Evolutionary conservation across 345 rosid species (phyloP), one percentile per base, ranked within the genome.

Genomic region (Eucalyptus microcorys): DNA sequence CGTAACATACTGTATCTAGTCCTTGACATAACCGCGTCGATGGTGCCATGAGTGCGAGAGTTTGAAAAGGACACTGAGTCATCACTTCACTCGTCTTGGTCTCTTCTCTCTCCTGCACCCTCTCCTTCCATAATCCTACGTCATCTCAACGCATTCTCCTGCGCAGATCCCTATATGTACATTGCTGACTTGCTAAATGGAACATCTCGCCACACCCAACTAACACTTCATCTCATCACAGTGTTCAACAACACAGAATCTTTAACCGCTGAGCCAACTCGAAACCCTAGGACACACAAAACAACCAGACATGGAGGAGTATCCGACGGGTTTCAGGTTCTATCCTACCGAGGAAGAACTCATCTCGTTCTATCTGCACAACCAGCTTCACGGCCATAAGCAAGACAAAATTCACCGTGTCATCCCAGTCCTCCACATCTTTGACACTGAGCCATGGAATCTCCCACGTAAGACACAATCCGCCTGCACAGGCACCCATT

Each of bases 321-420:
- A 19, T 16, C 80, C 88, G 6, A 88, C 91, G 0, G 99, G 99
- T 26, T 93, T 89, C 88, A 98, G 99, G 49, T 97, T 97, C 91
- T 97, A 91, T 89, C 99, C 99, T 12, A 96, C 99, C 8, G 99
- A 97, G 89, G 99, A 96, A 34, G 99, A 97, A 91, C 93, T 97
- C 2, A 88, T 97, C 88, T 87, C 93, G 27, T 97, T 96, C 94
- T 96, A 96, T 90, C 91, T 97, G 61, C 92, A 89, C 71, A 94
- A 94, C 93, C 92, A 93, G 95, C 94, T 97, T 32, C 91, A 93
- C 81, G 99, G 97, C 83, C 61, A 21, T n/a, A 90, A 80, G 57
- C 89, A 89, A 42, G 92, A 87, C 30, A 94, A 93, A 52, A 86
- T 95, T 87, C 95, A 92, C 89, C 93, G 90, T 40, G 96, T 95